Evolutionary conservation across 208 protist genomes (phyloP), one percentile per base, ranked within the genome.

Genomic region (Blastocrithidia nonstop): DNA sequence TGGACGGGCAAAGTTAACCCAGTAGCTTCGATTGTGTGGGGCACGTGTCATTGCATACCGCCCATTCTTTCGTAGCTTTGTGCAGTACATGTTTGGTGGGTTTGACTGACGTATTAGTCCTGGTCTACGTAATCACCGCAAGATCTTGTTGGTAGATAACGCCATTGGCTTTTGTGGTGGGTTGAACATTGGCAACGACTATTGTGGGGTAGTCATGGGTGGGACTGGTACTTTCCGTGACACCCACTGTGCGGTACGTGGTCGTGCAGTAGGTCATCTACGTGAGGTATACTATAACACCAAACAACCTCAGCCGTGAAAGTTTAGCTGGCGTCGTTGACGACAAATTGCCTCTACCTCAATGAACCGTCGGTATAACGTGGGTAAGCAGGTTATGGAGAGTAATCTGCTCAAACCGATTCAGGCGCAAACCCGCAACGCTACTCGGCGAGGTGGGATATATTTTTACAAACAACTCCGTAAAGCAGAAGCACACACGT

Each of bases 101-200:
- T 72, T 89, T 26, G 71, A 80, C 50, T 90, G 75, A 77, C 38
- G 57, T 20, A 65, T 55, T 28, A 92, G 85, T 44, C 85, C 85
- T 4, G 83, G 64, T 3, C 62, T 94, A 15, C 70, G 89, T 41
- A 93, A 95, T 48, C 89, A 95, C 47, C 66, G 85, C 24, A 95
- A 95, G 54, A 90, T 94, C 16, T 61, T 93, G 9, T 25, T 95
- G 17, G 70, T 88, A 7, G 89, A 95, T 59, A 44, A 53, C 4
- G 19, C 27, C 16, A 69, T 88, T 40, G 89, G 83, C n/a, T 94
- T 88, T 28, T 88, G 75, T 50, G 89, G 89, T n/a, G 89, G 89
- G 9, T 52, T 95, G 7, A 95, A 95, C 56, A 67, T 95, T 26
- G 89, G 82, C 25, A 86, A 95, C 57, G 80, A 93, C 41, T 95